Evolutionary conservation across 352 stramenopile genomes (phyloP).

Genomic region (Thraustochytrium sp.): DNA sequence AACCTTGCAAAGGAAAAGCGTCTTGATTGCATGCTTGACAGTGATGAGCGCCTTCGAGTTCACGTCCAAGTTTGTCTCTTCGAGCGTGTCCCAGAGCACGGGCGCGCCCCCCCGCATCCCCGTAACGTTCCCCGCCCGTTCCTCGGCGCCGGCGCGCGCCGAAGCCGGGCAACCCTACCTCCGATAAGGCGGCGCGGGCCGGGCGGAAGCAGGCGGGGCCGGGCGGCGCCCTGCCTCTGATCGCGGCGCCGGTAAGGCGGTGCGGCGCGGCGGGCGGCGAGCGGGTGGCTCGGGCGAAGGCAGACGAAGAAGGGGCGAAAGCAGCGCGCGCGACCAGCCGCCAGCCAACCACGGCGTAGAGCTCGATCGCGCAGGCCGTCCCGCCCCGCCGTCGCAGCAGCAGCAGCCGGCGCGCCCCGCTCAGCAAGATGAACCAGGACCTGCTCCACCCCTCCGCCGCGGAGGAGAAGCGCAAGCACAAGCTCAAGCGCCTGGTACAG

Average conservation of each 20-base stretch:
- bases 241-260: not conserved
- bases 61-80: no score
- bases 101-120: no score
- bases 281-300: no score
- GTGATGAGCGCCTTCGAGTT: no score
- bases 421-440: conserved; percentile 60
- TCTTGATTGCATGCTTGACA: no score
- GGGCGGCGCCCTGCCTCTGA: not conserved
- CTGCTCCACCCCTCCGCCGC: conserved; percentile 91
- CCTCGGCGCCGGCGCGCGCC: not conserved
- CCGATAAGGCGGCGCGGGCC: not conserved
- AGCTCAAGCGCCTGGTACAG: conserved; percentile 99
- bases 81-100: no score
- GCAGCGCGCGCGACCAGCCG: not conserved
- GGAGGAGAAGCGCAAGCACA: conserved; percentile 94
- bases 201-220: not conserved
- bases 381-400: not conserved
- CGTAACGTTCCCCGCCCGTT: not conserved
- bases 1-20: no score
- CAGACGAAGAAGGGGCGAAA: not conserved
- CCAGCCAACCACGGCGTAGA: not conserved
- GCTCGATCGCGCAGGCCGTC: not conserved
- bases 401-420: not conserved
- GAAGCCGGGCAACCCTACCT: not conserved
- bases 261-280: not conserved